Percentiles rank a stretch among this genome's conserved stretches.
Evolutionary conservation across 257 asterid genomes (phyloP).

Genomic region (Solanum medicagineum): DNA sequence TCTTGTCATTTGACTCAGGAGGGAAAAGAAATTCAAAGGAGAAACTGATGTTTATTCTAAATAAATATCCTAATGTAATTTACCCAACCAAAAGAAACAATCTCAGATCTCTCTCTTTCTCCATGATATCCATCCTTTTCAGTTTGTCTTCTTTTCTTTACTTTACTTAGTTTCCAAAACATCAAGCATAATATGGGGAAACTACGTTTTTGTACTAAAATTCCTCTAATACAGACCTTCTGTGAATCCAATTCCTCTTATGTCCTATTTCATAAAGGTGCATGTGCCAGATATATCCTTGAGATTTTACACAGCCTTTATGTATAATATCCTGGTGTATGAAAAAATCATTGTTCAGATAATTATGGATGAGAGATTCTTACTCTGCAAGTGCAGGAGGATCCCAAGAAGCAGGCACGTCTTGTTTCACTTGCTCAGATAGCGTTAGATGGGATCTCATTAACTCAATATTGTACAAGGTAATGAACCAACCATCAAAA

Average conservation of each 20-base stretch:
- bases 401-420: constrained; percentile 82
- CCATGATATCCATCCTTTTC: background rate
- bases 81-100: background rate
- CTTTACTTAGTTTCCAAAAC: background rate
- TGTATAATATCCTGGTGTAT: background rate
- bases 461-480: constrained; percentile 75
- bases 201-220: background rate
- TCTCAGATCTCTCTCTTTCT: background rate
- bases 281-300: background rate
- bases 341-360: background rate
- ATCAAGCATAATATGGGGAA: background rate
- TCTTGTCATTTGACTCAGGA: background rate
- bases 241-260: background rate
- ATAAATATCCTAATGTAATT: background rate
- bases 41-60: background rate
- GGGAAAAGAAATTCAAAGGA: background rate
- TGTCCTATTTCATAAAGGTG: background rate
- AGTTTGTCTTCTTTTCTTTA: background rate
- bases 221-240: background rate
- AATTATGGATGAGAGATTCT: constrained; percentile 20
- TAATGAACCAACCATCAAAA: constrained; percentile 83
- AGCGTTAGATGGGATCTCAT: constrained; percentile 52
- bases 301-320: background rate
- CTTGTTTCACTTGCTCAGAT: constrained; percentile 55
- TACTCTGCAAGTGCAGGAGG: constrained; percentile 88